A percentile compares a stretch with the other conserved stretches of the same genome.
phyloP scores from a whole-genome alignment of 306 rosid species.

The Cucurbita maxima region DNA sequence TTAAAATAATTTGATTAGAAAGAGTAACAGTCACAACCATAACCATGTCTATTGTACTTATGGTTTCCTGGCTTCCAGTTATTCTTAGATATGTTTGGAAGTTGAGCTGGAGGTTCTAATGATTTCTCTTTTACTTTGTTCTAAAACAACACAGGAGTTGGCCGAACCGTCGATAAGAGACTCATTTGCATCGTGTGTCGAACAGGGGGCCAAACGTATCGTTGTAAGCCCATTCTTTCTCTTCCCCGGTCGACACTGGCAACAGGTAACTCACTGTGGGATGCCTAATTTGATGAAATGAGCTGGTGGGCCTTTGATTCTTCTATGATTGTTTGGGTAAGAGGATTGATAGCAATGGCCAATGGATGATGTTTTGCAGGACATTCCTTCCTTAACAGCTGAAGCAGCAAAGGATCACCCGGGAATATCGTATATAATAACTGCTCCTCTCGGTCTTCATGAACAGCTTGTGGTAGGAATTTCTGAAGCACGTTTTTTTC shows the following conservation, averaged over 20 bases:
- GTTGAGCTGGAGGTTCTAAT: not conserved
- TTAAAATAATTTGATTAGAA: no score
- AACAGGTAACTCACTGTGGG: slow-evolving; percentile 33
- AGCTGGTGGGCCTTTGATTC: not conserved
- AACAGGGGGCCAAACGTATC: slow-evolving; percentile 52
- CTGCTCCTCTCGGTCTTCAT: slow-evolving; percentile 91
- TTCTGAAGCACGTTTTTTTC: slow-evolving; percentile 3
- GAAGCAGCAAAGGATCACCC: slow-evolving; percentile 81
- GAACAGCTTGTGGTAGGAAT: slow-evolving; percentile 61
- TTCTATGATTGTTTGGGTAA: not conserved
- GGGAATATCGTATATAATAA: slow-evolving; percentile 45
- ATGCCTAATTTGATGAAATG: not conserved
- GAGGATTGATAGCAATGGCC: not conserved
- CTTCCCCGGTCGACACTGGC: slow-evolving; percentile 86
- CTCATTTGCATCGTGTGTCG: slow-evolving; percentile 49
- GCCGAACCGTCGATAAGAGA: slow-evolving; percentile 71
- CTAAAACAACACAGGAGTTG: slow-evolving; percentile 40
- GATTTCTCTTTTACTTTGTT: not conserved
- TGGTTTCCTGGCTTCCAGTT: not conserved
- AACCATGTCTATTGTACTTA: not conserved
- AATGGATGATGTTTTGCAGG: slow-evolving; percentile 30
- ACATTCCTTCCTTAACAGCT: slow-evolving; percentile 74
- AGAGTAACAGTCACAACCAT: not conserved
- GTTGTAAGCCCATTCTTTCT: slow-evolving; percentile 81
- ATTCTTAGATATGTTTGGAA: not conserved